These are phyloP conservation scores for Mucuna pruriens DNA, from an alignment of 306 rosid genomes.

Conservation along the genomic window DNA sequence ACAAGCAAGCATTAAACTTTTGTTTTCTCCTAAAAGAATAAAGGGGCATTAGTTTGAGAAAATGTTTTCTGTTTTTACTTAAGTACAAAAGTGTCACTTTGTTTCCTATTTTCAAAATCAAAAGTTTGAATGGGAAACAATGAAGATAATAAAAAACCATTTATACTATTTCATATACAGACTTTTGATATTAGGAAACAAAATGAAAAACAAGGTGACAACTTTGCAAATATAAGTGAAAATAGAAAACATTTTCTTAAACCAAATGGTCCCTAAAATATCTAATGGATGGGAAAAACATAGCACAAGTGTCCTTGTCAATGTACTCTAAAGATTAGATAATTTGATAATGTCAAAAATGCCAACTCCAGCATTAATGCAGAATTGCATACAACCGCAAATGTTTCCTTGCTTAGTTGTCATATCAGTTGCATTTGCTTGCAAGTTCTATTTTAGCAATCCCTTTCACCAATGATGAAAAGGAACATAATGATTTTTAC, in stretches of 20 bases:
- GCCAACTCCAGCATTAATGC: not conserved
- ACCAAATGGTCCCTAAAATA: not conserved
- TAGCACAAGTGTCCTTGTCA: not conserved
- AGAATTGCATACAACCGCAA: not conserved
- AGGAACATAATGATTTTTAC: not conserved
- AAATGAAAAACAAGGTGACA: not conserved
- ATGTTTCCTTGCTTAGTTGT: constrained; percentile 5
- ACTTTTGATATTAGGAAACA: not conserved
- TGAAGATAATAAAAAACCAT: not conserved
- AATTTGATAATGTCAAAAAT: constrained; percentile 25
- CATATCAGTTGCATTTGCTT: constrained; percentile 10
- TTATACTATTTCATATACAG: not conserved
- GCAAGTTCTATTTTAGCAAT: not conserved
- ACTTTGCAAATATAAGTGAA: not conserved
- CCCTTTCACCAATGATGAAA: constrained; percentile 27
- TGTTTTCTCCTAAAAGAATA: constrained; percentile 2
- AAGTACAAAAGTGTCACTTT: not conserved
- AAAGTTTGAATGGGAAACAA: not conserved
- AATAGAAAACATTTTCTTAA: not conserved
- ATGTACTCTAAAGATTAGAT: constrained; percentile 2
- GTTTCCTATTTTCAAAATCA: not conserved
- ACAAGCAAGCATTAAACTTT: constrained; percentile 17
- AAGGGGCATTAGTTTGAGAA: not conserved
- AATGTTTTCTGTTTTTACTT: not conserved
- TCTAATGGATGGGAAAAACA: not conserved